Base-by-base conservation (phyloP, 2,329 filamentous ascomycete genomes). In the Trichoderma endophyticum region DNA sequence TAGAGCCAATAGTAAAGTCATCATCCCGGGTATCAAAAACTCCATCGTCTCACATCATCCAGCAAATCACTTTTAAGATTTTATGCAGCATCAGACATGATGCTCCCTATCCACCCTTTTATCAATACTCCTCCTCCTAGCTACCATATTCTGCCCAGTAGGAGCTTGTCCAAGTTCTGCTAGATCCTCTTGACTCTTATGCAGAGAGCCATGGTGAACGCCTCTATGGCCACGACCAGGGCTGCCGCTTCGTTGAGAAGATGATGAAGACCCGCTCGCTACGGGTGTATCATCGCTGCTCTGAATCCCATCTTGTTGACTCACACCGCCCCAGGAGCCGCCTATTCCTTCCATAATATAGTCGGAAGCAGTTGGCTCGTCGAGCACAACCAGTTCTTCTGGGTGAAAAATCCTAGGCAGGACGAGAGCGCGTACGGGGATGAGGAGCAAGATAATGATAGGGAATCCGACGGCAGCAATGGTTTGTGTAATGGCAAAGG, bases 381-480 rank as follows among this genome's bases (percentile, higher is more conserved):
- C 93, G 26, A 95, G 82, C 8, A 86, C 79, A 0, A 81, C 82
- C 28, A 94, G 82, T 80, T 94, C 92, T 60, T 88, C 85, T 0
- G 81, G 77, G 0, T 83, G 84, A 75, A 94, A 91, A 78, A 88
- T 85, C 39, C 82, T 82, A 1, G 92, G 92, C 75, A 94, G 83
- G 6, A 93, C 73, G 72, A 89, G 83, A 2, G 90, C 88, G 9
- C 92, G 86, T 2, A 90, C 81, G 0, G 92, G 92, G 28, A 94
- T 90, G 6, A 94, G 83, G 18, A 89, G 80, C 62, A 94, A 81
- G 77, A 94, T 93, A 74, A 93, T 87, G 43, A 94, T 86, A 9
- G 93, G 93, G 75, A 95, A 95, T 0, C 93, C 93, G 12, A 95
- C 92, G 3, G 93, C 93, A 3, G 92, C 93, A 64, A 95, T 91